Conservation (phyloP, 164 flowering plant species). For the Amborella trichopoda region DNA sequence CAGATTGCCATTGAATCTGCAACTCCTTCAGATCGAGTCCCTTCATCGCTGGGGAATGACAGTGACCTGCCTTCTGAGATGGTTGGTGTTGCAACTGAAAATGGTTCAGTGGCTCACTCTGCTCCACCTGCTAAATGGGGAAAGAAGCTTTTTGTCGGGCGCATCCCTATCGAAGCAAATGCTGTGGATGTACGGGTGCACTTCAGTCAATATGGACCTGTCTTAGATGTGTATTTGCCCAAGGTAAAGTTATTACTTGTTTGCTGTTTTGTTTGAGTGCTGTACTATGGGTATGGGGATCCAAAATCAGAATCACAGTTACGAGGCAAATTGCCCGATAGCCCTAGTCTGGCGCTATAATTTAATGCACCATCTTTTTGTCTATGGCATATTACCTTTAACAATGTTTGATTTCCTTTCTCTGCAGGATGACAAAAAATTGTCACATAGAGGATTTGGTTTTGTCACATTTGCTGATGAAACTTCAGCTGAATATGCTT, state of each 20-base stretch:
- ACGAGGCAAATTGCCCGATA: too few species aligned
- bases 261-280: too few species aligned
- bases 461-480: conserved; percentile 16
- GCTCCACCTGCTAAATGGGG: conserved; percentile 13
- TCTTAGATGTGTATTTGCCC: conserved; percentile 17
- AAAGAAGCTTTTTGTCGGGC: conserved; percentile 14
- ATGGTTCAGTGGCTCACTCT: not conserved
- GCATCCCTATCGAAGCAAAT: conserved; percentile 15
- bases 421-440: conserved; percentile 10
- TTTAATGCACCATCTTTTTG: not conserved
- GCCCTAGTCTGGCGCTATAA: too few species aligned
- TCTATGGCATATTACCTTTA: not conserved
- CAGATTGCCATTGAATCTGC: conserved; percentile 18
- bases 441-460: conserved; percentile 15
- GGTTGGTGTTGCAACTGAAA: conserved; percentile 6
- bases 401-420: not conserved
- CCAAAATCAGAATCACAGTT: too few species aligned
- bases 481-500: conserved; percentile 15
- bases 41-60: conserved; percentile 1
- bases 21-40: conserved; percentile 10
- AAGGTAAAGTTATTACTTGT: conserved; percentile 7
- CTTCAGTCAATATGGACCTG: conserved; percentile 16
- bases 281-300: too few species aligned
- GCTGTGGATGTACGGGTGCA: conserved; percentile 11
- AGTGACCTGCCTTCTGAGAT: conserved; percentile 6